Percentiles rank a stretch among this genome's conserved stretches.
Evolutionary conservation across 805 yeast genomes (phyloP).

Genomic region (Candida maesae): DNA sequence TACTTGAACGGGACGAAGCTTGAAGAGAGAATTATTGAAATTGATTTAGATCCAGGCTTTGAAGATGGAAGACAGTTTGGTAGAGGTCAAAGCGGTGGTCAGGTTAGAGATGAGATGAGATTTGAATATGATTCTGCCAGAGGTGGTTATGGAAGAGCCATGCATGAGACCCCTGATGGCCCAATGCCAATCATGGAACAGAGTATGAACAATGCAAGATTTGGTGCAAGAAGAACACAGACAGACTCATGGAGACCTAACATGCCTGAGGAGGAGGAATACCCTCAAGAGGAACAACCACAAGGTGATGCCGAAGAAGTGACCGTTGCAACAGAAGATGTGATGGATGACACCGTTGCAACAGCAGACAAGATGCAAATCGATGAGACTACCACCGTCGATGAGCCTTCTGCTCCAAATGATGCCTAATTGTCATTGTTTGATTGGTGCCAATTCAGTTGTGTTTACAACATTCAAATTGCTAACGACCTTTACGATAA

Average conservation of each 20-base stretch:
- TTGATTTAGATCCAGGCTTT: slow-evolving; percentile 95
- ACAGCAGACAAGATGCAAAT: neutral
- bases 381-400: neutral
- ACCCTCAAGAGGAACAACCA: slow-evolving; percentile 7
- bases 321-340: neutral
- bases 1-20: slow-evolving; percentile 77
- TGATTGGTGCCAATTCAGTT: too few species aligned
- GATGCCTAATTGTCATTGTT: too few species aligned
- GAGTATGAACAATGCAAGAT: slow-evolving; percentile 22
- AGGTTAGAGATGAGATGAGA: slow-evolving; percentile 66
- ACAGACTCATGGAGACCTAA: slow-evolving; percentile 24
- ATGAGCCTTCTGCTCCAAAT: too few species aligned
- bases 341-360: neutral
- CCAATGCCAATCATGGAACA: slow-evolving; percentile 4
- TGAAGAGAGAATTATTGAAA: slow-evolving; percentile 76
- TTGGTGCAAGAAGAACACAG: slow-evolving; percentile 30
- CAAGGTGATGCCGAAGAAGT: neutral
- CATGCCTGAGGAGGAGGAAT: slow-evolving; percentile 5
- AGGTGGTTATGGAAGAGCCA: slow-evolving; percentile 38
- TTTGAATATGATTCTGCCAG: slow-evolving; percentile 47
- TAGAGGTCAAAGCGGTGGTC: slow-evolving; percentile 91
- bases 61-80: slow-evolving; percentile 95
- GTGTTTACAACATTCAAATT: too few species aligned
- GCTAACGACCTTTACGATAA: too few species aligned
- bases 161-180: slow-evolving; percentile 6